Conservation (phyloP, 202 grass and related monocot genomes). For the Carex sylvatica region DNA sequence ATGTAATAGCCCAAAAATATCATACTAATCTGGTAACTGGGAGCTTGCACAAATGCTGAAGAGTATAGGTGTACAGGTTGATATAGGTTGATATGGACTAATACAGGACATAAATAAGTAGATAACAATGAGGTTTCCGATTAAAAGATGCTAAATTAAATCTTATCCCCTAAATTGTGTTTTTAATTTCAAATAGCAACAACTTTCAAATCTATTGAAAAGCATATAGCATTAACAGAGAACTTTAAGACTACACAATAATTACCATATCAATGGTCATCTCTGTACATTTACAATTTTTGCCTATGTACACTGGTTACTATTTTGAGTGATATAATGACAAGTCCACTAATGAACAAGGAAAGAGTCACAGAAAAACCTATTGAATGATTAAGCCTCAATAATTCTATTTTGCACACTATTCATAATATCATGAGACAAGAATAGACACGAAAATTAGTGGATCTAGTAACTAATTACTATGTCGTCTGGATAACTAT, state of each 20-base stretch:
- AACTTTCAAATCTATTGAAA: not conserved
- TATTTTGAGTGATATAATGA: slow-evolving; percentile 1
- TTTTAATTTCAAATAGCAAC: not conserved
- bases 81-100: too few relatives aligned
- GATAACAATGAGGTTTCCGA: not conserved
- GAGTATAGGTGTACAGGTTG: not conserved
- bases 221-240: not conserved
- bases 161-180: not conserved
- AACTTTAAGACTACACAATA: not conserved
- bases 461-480: too few relatives aligned
- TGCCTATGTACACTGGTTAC: not conserved
- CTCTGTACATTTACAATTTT: not conserved
- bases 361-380: not conserved
- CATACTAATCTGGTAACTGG: not conserved
- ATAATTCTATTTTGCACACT: too few relatives aligned
- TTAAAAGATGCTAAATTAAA: not conserved
- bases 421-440: too few relatives aligned
- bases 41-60: not conserved
- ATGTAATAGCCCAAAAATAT: not conserved
- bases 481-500: too few relatives aligned
- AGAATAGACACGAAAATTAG: too few relatives aligned
- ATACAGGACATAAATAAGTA: not conserved
- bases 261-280: not conserved
- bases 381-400: too few relatives aligned
- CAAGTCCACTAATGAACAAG: not conserved